Evolutionary conservation across 2,329 filamentous ascomycete species (phyloP), one percentile per base, ranked within the genome.

Genomic region (Aspergillus ibericus): DNA sequence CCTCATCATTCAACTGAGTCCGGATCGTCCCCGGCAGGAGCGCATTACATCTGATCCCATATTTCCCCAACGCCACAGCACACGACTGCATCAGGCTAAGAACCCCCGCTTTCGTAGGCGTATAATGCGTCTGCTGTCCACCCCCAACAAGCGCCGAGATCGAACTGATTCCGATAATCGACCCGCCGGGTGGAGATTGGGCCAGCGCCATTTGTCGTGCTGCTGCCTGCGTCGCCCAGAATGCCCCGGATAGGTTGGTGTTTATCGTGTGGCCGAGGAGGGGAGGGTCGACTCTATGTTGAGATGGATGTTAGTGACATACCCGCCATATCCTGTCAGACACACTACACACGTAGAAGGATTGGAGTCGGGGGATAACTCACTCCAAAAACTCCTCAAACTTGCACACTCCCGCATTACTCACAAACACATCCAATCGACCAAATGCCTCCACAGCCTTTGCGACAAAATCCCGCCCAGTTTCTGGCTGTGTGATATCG

Each of bases 181-280:
- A 88, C 34, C 92, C 92, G 15, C 92, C 91, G 0, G 84, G 75
- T 0, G 87, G 85, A 1, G 81, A 78, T 67, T 90, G 79, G 0
- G 85, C 84, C 84, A 96, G 77, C 0, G 88, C 87, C 89, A 96
- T 95, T 72, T 95, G 91, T 2, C 88, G 84, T 1, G 91, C 92
- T 1, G 91, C 92, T 0, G 92, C 90, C 80, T 96, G 92, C 20
- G 90, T 88, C 35, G 90, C 83, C 78, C 92, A 93, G 79, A 96
- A 96, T n/a, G 92, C 90, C 46, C 92, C 92, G 65, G 88, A 87
- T 64, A 96, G 86, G 77, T 96, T 96, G 51, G 90, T 93, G 36
- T 84, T 80, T 40, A 96, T 80, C 2, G 92, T 96, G 55, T 82
- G 80, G 61, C 84, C 78, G 69, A 92, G 89, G 55, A 96, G 85